Conservation (phyloP, 2,329 filamentous ascomycete species). For the Nothopassalora personata region DNA sequence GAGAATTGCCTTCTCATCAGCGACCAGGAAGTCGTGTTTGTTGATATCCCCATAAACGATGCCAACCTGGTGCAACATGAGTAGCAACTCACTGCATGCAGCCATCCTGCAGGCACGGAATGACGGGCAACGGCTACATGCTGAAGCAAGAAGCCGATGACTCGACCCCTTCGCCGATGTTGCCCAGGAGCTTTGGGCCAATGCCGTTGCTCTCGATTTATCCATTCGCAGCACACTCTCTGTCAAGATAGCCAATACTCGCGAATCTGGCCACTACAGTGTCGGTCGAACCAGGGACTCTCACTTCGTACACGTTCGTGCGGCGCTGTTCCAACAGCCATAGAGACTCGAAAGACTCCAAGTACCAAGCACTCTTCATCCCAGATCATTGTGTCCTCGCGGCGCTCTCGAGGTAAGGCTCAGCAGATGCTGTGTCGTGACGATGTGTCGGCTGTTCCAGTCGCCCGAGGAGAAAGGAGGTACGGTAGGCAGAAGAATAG, state of each 20-base stretch:
- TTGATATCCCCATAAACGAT: conserved; percentile 38
- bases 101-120: conserved; percentile 26
- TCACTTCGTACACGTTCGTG: conserved; percentile 20
- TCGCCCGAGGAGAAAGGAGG: conserved; percentile 37
- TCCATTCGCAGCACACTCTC: conserved; percentile 36
- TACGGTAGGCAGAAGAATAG: conserved; percentile 25
- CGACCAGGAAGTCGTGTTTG: conserved; percentile 36
- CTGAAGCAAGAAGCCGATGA: conserved; percentile 39
- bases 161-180: conserved; percentile 36
- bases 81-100: conserved; percentile 26
- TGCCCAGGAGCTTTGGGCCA: conserved; percentile 37
- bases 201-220: conserved; percentile 35
- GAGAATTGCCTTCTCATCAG: conserved; percentile 21
- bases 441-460: conserved; percentile 40
- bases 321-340: conserved; percentile 24
- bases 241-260: conserved; percentile 33
- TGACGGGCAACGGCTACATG: conserved; percentile 24
- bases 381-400: background rate
- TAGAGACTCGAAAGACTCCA: conserved; percentile 33
- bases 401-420: conserved; percentile 13
- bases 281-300: background rate
- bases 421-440: conserved; percentile 23
- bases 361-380: conserved; percentile 31
- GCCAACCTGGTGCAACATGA: conserved; percentile 33
- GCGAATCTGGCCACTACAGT: conserved; percentile 36